Conservation (phyloP, 2,329 filamentous ascomycete genomes). For the Claviceps pazoutovae region DNA sequence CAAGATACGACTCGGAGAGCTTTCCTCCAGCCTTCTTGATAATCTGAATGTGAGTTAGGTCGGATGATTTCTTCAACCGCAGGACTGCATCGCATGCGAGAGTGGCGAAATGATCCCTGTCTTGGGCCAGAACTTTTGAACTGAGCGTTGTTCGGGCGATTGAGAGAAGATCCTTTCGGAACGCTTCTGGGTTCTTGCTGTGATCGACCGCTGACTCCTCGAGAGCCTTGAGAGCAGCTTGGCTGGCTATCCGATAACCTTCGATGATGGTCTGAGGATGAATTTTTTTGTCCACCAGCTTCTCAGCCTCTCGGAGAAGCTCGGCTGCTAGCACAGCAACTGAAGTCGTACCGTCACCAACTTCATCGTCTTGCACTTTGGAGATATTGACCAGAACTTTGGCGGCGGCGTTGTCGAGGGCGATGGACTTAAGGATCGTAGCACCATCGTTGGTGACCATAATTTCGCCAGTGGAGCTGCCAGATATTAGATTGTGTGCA, state of each 20-base stretch:
- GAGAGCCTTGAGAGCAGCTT: slow-evolving; percentile 71
- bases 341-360: slow-evolving; percentile 96
- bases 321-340: slow-evolving; percentile 92
- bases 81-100: slow-evolving; percentile 86
- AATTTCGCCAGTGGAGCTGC: slow-evolving; percentile 84
- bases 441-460: slow-evolving; percentile 98
- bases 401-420: slow-evolving; percentile 92
- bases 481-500: slow-evolving; percentile 5
- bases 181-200: slow-evolving; percentile 68
- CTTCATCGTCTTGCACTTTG: slow-evolving; percentile 97
- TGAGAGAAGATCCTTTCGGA: slow-evolving; percentile 76
- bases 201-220: slow-evolving; percentile 79
- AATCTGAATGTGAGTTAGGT: slow-evolving; percentile 95
- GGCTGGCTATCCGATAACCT: slow-evolving; percentile 92
- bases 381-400: slow-evolving; percentile 99
- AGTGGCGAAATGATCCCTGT: slow-evolving; percentile 79
- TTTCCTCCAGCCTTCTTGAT: slow-evolving; percentile 99
- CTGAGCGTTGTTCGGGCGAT: slow-evolving; percentile 93
- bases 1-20: slow-evolving; percentile 91
- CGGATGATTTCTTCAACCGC: slow-evolving; percentile 75
- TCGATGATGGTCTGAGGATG: slow-evolving; percentile 99
- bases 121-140: slow-evolving; percentile 92
- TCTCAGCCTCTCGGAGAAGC: slow-evolving; percentile 88
- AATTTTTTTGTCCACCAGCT: slow-evolving; percentile 95
- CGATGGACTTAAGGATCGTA: slow-evolving; percentile 95